Conservation (phyloP, 1,284 basidiomycete species). For the Puccinia novopanici region DNA sequence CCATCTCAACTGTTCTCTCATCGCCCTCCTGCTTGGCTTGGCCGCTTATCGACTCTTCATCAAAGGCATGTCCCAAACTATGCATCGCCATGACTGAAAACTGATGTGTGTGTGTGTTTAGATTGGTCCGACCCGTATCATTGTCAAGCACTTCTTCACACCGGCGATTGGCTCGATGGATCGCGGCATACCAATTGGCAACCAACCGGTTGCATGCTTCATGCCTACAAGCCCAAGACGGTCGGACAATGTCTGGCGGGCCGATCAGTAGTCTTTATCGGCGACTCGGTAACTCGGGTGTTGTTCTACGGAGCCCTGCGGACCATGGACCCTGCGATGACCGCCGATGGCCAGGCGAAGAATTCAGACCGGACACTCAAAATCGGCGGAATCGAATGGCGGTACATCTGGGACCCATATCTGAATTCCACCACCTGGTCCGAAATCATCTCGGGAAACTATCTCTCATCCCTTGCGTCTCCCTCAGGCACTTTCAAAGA, state of each 20-base stretch:
- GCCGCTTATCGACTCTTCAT: conserved; percentile 37
- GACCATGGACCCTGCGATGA: conserved; percentile 48
- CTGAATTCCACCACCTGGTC: conserved; percentile 69
- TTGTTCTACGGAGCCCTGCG: conserved; percentile 73
- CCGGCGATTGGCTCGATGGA: conserved; percentile 46
- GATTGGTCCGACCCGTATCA: conserved; percentile 49
- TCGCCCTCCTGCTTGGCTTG: conserved; percentile 32
- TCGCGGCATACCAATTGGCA: conserved; percentile 41
- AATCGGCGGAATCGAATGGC: conserved; percentile 64
- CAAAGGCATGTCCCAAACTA: neutral
- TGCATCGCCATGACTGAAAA: neutral
- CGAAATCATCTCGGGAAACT: conserved; percentile 56
- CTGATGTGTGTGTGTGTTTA: neutral
- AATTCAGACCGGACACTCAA: conserved; percentile 60
- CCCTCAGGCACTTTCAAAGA: conserved; percentile 48
- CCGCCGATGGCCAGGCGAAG: conserved; percentile 59
- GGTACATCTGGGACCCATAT: conserved; percentile 62
- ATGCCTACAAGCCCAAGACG: conserved; percentile 46
- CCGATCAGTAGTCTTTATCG: conserved; percentile 69
- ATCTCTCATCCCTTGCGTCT: conserved; percentile 53
- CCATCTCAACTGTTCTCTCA: conserved; percentile 31
- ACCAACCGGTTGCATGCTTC: conserved; percentile 48
- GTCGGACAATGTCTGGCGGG: conserved; percentile 53
- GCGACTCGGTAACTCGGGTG: conserved; percentile 78
- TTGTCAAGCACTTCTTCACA: conserved; percentile 47